Evolutionary conservation across 352 stramenopile genomes (phyloP).

Genomic region (Globisporangium cederbergense): DNA sequence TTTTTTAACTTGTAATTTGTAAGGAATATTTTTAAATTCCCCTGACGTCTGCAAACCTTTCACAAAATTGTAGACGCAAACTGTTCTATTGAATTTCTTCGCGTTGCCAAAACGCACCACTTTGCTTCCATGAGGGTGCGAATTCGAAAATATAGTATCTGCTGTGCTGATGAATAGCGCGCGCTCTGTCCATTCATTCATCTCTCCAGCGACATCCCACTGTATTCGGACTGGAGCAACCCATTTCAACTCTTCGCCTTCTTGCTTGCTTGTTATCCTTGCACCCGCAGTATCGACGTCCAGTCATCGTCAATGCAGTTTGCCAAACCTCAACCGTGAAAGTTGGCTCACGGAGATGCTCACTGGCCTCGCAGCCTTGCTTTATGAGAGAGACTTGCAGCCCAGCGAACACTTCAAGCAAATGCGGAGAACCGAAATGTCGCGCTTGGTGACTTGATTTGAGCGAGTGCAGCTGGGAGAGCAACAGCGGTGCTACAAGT

Average conservation of each 20-base stretch:
- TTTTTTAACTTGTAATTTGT: no score
- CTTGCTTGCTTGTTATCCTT: neutral
- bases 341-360: neutral
- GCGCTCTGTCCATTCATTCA: conserved; percentile 1
- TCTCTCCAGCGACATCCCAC: neutral
- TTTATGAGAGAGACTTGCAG: neutral
- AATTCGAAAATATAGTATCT: no score
- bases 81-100: no score
- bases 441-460: neutral
- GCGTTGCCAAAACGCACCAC: no score
- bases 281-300: neutral
- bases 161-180: neutral
- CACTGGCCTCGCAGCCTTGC: neutral
- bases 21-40: no score
- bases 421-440: neutral
- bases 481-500: neutral
- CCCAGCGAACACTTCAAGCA: neutral
- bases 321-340: neutral
- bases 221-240: conserved; percentile 6
- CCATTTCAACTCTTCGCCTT: neutral
- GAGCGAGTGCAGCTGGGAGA: neutral
- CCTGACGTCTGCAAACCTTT: no score
- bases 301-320: no score
- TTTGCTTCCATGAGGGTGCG: no score
- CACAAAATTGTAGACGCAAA: no score